These are phyloP conservation scores for Lactifluus pinguis DNA, from an alignment of 768 basidiomycete species.

Conservation along the genomic window DNA sequence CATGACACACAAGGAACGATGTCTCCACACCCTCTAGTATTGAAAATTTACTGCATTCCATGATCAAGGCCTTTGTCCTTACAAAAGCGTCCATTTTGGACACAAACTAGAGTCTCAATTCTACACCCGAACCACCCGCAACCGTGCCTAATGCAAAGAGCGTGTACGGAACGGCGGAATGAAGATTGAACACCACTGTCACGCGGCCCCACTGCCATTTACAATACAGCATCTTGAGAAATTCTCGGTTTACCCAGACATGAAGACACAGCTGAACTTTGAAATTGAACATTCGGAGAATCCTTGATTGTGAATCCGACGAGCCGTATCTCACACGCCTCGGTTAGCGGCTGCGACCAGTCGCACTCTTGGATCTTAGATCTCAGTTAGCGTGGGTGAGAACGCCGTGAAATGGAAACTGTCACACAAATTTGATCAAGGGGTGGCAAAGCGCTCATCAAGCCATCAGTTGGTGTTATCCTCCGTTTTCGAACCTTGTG, in stretches of 20 bases:
- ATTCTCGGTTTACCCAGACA: not conserved
- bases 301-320: too few species aligned
- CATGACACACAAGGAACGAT: not conserved
- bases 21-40: not conserved
- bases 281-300: too few species aligned
- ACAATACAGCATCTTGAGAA: too few species aligned
- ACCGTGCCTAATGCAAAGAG: not conserved
- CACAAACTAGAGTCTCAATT: not conserved
- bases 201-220: too few species aligned
- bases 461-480: not conserved
- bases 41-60: not conserved
- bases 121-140: not conserved
- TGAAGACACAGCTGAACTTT: not conserved
- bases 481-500: not conserved
- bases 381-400: not conserved
- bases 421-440: not conserved
- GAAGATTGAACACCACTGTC: not conserved
- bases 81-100: not conserved
- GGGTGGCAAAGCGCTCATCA: not conserved
- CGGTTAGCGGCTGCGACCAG: not conserved
- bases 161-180: not conserved
- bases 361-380: not conserved
- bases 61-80: not conserved
- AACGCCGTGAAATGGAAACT: conserved; percentile 5
- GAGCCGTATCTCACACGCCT: too few species aligned